phyloP scores from a whole-genome alignment of 345 rosid species.

The Syzygium jambos region DNA sequence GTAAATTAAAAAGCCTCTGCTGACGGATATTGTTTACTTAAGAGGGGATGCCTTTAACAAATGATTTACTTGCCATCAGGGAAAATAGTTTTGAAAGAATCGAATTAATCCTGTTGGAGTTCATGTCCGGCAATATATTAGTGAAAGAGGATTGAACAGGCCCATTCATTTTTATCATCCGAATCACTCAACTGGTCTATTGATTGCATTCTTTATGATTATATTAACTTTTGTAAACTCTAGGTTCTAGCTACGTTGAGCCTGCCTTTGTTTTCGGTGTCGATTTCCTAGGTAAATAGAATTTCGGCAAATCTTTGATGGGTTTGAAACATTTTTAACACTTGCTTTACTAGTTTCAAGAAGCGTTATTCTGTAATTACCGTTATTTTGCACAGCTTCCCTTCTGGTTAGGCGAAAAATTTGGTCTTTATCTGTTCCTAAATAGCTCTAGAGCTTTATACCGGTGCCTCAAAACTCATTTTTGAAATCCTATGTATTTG shows the following conservation, averaged over 20 bases:
- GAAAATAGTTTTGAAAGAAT: neutral
- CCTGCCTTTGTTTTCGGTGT: neutral
- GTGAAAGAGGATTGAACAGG: neutral
- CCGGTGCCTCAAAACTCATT: neutral
- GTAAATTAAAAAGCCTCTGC: neutral
- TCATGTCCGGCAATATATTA: neutral
- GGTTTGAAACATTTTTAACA: neutral
- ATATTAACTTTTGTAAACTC: neutral
- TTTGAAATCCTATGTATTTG: neutral
- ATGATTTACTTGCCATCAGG: neutral
- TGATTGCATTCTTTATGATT: neutral
- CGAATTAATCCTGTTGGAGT: neutral
- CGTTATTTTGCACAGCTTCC: neutral
- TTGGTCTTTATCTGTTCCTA: neutral
- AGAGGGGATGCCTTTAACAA: neutral
- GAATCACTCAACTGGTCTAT: neutral
- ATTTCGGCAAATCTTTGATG: neutral
- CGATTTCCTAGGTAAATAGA: neutral
- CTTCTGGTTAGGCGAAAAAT: neutral
- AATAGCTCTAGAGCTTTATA: neutral
- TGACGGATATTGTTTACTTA: neutral
- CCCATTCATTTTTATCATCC: neutral
- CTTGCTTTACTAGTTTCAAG: neutral
- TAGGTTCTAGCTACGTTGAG: neutral
- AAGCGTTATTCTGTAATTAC: neutral